A percentile compares a stretch with the other conserved stretches of the same genome.
These are phyloP conservation scores for Fraxinus greggii DNA, from an alignment of 305 asterid genomes.

Conservation along the genomic window DNA sequence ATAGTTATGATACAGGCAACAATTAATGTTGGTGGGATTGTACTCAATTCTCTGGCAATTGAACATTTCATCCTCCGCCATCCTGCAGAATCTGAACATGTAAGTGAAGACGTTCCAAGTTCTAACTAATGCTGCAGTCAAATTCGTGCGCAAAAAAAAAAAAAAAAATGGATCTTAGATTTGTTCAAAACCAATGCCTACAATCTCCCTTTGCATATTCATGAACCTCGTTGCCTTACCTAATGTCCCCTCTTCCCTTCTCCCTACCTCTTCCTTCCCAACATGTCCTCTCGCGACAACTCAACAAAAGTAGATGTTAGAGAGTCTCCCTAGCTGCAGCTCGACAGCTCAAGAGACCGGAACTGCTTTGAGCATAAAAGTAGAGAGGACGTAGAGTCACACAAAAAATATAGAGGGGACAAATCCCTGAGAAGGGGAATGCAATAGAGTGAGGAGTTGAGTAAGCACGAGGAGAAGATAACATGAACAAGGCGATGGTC, in stretches of 20 bases:
- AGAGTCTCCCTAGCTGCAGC: not conserved
- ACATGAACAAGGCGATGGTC: no score
- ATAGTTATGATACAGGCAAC: slow-evolving; percentile 53
- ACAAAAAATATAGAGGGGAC: no score
- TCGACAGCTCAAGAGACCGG: not conserved
- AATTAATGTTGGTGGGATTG: slow-evolving; percentile 64
- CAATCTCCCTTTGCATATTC: no score
- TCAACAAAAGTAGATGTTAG: no score
- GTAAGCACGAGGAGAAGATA: no score
- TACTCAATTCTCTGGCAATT: slow-evolving; percentile 71
- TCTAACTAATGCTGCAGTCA: slow-evolving; percentile 2
- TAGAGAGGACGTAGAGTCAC: not conserved
- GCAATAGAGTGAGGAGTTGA: no score
- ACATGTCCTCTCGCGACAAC: not conserved
- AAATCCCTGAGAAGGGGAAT: no score
- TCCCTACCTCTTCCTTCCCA: not conserved
- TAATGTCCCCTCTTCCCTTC: not conserved
- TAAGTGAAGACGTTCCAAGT: slow-evolving; percentile 32
- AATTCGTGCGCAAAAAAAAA: not conserved
- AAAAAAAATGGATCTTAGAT: not conserved
- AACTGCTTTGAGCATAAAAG: not conserved
- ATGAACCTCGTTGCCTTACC: no score
- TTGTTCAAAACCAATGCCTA: no score
- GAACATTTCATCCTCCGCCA: slow-evolving; percentile 84
- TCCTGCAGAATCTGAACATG: slow-evolving; percentile 63